Evolutionary conservation across 495 filamentous ascomycete genomes (phyloP).

Genomic region (Penicillium waksmanii): DNA sequence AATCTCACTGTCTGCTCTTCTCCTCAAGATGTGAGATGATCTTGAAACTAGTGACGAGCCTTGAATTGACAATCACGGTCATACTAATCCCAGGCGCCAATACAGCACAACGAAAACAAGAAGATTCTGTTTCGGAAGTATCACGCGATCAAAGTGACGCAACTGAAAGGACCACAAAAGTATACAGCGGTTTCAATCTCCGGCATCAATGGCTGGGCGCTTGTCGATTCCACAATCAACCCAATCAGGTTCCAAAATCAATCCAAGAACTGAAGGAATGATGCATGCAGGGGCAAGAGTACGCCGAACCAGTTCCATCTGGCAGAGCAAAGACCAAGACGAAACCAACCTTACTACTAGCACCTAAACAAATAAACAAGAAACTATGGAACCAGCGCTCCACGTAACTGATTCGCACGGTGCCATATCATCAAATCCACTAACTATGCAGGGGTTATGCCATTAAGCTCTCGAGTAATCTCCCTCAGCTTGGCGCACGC

Average conservation of each 20-base stretch:
- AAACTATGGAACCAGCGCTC: background rate
- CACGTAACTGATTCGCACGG: slow-evolving; percentile 15
- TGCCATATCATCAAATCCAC: slow-evolving; percentile 10
- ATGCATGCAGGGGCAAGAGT: background rate
- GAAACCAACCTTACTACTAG: background rate
- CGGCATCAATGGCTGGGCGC: background rate
- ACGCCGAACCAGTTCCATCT: background rate
- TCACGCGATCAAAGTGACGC: too few species aligned
- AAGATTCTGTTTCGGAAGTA: too few species aligned
- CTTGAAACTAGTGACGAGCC: too few species aligned
- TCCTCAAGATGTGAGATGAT: too few species aligned
- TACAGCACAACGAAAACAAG: too few species aligned
- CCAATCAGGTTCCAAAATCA: too few species aligned
- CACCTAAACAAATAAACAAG: background rate
- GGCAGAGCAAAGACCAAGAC: background rate
- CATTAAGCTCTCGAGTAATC: slow-evolving; percentile 16
- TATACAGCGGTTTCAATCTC: background rate
- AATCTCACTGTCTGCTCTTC: too few species aligned
- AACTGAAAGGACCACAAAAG: too few species aligned
- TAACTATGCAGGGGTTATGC: slow-evolving; percentile 30
- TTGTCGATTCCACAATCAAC: background rate
- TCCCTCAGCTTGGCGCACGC: slow-evolving; percentile 13
- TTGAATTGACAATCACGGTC: too few species aligned
- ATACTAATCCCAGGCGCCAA: too few species aligned
- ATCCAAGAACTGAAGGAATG: background rate